These are phyloP conservation scores for Tolypocladium tropicale DNA, from an alignment of 2,329 filamentous ascomycete genomes.

Conservation along the genomic window DNA sequence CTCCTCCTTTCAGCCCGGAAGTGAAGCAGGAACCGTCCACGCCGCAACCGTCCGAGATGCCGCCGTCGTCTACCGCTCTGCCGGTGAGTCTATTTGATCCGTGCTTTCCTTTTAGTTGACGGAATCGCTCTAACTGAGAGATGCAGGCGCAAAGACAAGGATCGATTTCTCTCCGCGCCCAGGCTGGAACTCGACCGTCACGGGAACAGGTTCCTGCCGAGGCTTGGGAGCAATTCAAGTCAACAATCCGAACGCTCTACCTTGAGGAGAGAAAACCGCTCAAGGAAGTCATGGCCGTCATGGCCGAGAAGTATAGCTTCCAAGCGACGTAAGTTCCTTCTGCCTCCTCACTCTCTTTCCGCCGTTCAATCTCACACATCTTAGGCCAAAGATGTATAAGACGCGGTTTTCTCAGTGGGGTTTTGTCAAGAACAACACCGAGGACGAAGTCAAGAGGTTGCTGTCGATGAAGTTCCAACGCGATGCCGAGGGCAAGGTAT, in stretches of 20 bases:
- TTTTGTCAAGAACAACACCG: conserved; percentile 44
- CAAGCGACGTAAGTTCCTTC: conserved; percentile 33
- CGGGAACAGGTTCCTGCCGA: conserved; percentile 34
- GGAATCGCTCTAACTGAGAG: not conserved
- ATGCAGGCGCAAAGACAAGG: conserved; percentile 16
- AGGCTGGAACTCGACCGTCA: conserved; percentile 23
- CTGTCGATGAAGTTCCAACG: conserved; percentile 42
- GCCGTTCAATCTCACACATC: conserved; percentile 7
- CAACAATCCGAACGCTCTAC: conserved; percentile 33
- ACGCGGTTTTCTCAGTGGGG: conserved; percentile 45
- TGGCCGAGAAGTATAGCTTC: conserved; percentile 37
- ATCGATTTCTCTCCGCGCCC: conserved; percentile 18
- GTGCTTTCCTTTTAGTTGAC: not conserved
- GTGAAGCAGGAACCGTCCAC: conserved; percentile 21
- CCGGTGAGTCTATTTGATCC: conserved; percentile 12
- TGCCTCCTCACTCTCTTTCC: not conserved
- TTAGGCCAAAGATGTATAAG: conserved; percentile 44
- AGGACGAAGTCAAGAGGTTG: conserved; percentile 40
- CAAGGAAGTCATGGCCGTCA: conserved; percentile 42
- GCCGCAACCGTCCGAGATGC: conserved; percentile 14
- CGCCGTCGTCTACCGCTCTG: conserved; percentile 12
- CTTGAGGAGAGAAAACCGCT: conserved; percentile 38
- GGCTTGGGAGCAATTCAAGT: conserved; percentile 37
- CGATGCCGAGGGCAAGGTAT: conserved; percentile 41
- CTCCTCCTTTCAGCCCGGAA: conserved; percentile 11